Conservation (phyloP, 2,329 filamentous ascomycete genomes). For the Sclerotinia sclerotiorum region DNA sequence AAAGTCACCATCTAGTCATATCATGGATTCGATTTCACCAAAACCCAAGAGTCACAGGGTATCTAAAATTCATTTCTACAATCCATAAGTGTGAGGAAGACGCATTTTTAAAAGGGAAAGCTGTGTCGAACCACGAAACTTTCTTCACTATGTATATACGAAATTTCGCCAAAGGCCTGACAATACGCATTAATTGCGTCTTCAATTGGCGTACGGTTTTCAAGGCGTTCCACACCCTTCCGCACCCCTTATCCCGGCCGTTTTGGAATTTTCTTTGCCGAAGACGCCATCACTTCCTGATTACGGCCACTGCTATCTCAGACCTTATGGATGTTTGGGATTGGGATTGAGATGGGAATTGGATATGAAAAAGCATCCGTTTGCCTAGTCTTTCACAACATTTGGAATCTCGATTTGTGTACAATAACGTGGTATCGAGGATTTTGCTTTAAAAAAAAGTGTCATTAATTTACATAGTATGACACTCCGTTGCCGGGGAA, state of each 20-base stretch:
- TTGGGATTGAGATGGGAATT: not conserved
- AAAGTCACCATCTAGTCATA: too few species aligned
- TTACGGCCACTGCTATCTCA: not conserved
- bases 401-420: not conserved
- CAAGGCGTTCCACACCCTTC: too few species aligned
- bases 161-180: too few species aligned
- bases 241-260: not conserved
- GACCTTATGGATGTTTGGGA: not conserved
- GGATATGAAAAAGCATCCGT: not conserved
- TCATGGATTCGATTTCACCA: too few species aligned
- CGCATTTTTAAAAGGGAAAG: too few species aligned
- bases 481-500: not conserved
- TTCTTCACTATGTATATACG: too few species aligned
- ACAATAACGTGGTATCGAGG: not conserved
- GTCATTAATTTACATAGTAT: constrained; percentile 5
- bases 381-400: not conserved
- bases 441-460: not conserved
- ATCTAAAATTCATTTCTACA: too few species aligned
- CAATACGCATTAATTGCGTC: too few species aligned
- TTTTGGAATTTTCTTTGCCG: not conserved
- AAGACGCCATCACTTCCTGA: not conserved
- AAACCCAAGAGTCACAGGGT: too few species aligned
- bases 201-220: too few species aligned
- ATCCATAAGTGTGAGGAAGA: too few species aligned
- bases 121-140: too few species aligned